A percentile compares a stretch with the other conserved stretches of the same genome.
phyloP scores from a whole-genome alignment of 306 rosid species.

The Spatholobus suberectus region DNA sequence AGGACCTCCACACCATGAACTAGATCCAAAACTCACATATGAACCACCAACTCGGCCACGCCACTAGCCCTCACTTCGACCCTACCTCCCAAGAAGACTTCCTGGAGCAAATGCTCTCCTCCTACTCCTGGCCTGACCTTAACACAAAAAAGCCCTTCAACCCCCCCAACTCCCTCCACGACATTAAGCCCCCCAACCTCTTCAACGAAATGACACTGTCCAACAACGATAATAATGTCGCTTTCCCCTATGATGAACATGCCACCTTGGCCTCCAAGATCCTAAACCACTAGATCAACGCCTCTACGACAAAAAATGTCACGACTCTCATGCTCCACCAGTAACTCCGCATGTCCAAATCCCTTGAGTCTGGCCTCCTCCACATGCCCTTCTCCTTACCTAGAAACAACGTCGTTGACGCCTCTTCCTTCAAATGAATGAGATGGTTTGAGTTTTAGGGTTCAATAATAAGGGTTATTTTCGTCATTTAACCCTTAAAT shows the following conservation, averaged over 20 bases:
- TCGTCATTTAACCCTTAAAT: too few species aligned
- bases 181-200: not conserved
- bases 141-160: constrained; percentile 39
- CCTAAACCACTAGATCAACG: constrained; percentile 75
- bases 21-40: constrained; percentile 52
- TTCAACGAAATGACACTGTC: constrained; percentile 50
- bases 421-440: constrained; percentile 60
- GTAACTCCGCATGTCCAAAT: constrained; percentile 66
- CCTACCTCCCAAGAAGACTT: constrained; percentile 79
- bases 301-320: constrained; percentile 32
- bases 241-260: constrained; percentile 61
- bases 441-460: too few species aligned
- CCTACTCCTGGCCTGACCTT: constrained; percentile 30
- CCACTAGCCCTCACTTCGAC: constrained; percentile 54
- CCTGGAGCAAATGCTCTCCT: constrained; percentile 84
- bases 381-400: constrained; percentile 57
- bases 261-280: constrained; percentile 68
- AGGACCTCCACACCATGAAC: constrained; percentile 54
- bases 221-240: constrained; percentile 46
- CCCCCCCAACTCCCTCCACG: too few species aligned
- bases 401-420: constrained; percentile 67
- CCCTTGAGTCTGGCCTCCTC: constrained; percentile 40
- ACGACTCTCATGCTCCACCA: constrained; percentile 72
- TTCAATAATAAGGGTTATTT: too few species aligned
- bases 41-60: constrained; percentile 14